phyloP scores from a whole-genome alignment of 805 yeast species.

The Lipomyces mesembrius region DNA sequence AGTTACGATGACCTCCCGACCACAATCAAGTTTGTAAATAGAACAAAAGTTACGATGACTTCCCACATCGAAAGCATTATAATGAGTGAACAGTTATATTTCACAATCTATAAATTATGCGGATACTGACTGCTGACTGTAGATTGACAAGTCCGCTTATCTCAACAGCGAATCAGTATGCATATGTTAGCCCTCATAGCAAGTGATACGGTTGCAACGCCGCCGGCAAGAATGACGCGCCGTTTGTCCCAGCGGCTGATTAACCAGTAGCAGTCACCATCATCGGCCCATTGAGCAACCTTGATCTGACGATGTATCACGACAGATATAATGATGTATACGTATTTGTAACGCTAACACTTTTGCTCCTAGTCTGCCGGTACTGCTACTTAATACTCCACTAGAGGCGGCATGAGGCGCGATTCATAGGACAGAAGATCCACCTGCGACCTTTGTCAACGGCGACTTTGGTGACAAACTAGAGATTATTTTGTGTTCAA shows the following conservation, averaged over 20 bases:
- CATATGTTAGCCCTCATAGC: no score
- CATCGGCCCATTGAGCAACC: no score
- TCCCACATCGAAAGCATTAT: not conserved
- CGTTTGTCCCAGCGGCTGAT: no score
- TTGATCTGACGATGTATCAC: not conserved
- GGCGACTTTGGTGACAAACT: not conserved
- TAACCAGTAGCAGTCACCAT: no score
- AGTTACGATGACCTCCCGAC: no score
- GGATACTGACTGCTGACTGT: not conserved
- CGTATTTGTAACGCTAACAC: not conserved
- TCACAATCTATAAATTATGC: not conserved
- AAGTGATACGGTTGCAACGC: no score
- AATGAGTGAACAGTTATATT: no score
- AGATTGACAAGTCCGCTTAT: conserved; percentile 77
- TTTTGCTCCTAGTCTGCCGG: not conserved
- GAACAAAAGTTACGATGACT: not conserved
- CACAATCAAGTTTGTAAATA: not conserved
- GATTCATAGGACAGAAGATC: not conserved
- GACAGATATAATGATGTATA: not conserved
- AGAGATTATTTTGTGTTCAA: not conserved
- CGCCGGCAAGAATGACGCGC: no score
- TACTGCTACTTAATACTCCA: not conserved
- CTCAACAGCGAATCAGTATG: conserved; percentile 72
- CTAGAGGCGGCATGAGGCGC: not conserved
- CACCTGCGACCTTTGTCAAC: not conserved